Evolutionary conservation across 176 grass and related monocot genomes (phyloP), one percentile per base, ranked within the genome.

Genomic region (Melocanna baccifera): DNA sequence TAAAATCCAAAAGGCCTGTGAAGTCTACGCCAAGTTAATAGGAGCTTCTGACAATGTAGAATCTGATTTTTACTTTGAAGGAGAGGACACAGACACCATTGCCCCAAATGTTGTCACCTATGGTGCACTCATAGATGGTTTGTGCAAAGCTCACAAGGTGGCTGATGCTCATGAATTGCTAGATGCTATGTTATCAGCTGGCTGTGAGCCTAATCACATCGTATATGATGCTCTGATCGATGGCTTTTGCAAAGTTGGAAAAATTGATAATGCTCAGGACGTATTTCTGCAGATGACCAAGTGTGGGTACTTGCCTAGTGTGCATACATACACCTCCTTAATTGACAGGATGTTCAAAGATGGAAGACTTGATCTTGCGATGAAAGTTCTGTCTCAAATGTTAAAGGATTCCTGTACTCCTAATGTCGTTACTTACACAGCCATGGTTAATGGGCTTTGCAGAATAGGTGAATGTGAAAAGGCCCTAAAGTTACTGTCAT

Each of bases 131-230:
- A 55, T 99, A 67, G 91, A 99, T 92, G 96, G 96, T 50, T 89
- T 99, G 82, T 99, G 93, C 76, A 96, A 99, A 87, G 96, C 86
- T 69, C 96, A 99, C 84, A 96, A 92, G 74, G 90, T 99, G 64
- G 69, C 37, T 57, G 89, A 94, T 85, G 97, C 93, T 67, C 62
- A 86, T 36, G 75, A 94, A 66, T 89, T 99, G 69, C 81, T 99
- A 81, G 71, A 90, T 91, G 78, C 88, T 66, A 99, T 99, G 93
- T 83, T 59, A 69, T 87, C 84, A 30, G 63, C 73, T 89, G 93
- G 86, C 19, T 94, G 88, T 7, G 91, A 99, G 37, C 91, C 97
- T 62, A 99, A 99, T 81, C 91, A 92, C 19, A 84, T 99, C 53
- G 87, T 99, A 48, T 99, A 96, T 83, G 93, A 96, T 91, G 91